Conservation (phyloP, 179 eudicot species). For the Beta corolliflora region DNA sequence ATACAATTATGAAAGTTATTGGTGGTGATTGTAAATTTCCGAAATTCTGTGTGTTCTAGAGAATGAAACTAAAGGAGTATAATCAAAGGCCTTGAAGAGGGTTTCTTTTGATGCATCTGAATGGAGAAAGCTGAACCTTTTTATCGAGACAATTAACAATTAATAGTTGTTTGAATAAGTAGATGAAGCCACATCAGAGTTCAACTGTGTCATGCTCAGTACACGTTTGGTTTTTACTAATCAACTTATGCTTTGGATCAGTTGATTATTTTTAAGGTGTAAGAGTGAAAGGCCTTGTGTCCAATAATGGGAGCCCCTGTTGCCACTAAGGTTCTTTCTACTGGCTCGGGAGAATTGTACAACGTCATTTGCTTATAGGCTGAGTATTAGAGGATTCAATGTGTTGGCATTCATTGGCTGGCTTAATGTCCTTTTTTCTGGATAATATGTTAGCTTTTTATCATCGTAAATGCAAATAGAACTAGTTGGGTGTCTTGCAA, state of each 20-base stretch:
- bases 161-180: neutral
- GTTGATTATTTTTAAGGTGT: neutral
- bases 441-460: too few species aligned
- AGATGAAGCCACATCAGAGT: neutral
- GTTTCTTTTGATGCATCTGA: neutral
- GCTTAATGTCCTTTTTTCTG: too few species aligned
- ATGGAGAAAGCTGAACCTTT: neutral
- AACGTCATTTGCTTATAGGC: too few species aligned
- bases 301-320: neutral
- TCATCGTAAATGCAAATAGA: too few species aligned
- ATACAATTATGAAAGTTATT: too few species aligned
- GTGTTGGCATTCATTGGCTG: too few species aligned
- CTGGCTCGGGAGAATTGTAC: neutral
- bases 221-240: neutral
- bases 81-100: neutral
- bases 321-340: neutral
- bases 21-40: too few species aligned
- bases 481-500: too few species aligned
- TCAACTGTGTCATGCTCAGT: neutral
- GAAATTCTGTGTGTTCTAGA: too few species aligned
- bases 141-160: neutral
- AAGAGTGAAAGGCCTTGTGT: neutral
- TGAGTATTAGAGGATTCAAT: too few species aligned
- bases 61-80: too few species aligned
- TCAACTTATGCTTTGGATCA: neutral